Evolutionary conservation across 176 grass and related monocot genomes (phyloP), one percentile per base, ranked within the genome.

Genomic region (Tuctoria greenei): DNA sequence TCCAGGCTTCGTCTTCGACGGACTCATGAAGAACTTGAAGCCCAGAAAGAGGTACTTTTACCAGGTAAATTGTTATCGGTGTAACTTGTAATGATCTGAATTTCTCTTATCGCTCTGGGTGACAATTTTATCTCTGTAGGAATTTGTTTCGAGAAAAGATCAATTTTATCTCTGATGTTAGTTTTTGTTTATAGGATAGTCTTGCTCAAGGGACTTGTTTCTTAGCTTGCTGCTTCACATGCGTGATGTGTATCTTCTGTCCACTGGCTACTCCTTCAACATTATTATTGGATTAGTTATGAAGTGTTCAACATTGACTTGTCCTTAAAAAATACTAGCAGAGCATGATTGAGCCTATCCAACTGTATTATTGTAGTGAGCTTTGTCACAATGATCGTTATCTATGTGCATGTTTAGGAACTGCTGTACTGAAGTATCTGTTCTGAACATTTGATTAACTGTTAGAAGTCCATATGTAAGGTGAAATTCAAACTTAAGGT

Each of bases 1-100:
- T 94, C 91, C 91, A 3, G 95, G 95, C 21, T 95, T 94, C 81
- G 86, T 94, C 82, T 93, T 92, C 76, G 91, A 98, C 35, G 95
- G 89, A 15, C 44, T 98, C 69, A 92, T 98, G 80, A 90, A 70
- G 27, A 88, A 80, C 50, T 78, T 98, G 85, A 39, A 86, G 75
- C 88, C 79, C 0, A 82, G 86, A 43, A 88, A 74, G 76, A 90
- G 46, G 75, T 98, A 94, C 27, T 98, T 88, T 69, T 98, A 98
- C 84, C 94, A 88, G 91, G 95, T 98, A 61, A 61, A 31, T 0
- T 57, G 1, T 40, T 13, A 57, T 73, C 10, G 13, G 2, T 57
- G 11, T 25, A 73, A 14, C n/a, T 40, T 72, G 6, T 20, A 40
- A 24, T 57, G 12, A 40, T n/a, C 26, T 15, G 4, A 34, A 8